phyloP scores from a whole-genome alignment of 306 rosid genomes.

The Spatholobus suberectus region DNA sequence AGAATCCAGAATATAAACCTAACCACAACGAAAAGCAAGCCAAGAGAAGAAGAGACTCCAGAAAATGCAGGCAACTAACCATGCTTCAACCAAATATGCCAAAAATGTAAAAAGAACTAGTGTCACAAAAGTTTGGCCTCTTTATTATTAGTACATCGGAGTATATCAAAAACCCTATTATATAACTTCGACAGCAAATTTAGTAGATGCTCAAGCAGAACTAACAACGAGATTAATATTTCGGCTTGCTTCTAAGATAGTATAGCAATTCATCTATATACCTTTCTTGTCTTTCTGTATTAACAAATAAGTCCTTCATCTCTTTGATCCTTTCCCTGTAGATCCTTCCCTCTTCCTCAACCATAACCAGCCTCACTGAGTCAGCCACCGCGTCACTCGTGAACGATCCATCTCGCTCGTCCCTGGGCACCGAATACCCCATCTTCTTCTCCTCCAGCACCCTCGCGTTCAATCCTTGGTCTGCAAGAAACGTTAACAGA shows the following conservation, averaged over 20 bases:
- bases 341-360: conserved; percentile 44
- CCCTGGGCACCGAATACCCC: conserved; percentile 43
- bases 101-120: too few species aligned
- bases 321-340: conserved; percentile 46
- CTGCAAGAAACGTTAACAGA: conserved; percentile 19
- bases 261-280: conserved; percentile 36
- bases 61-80: too few species aligned
- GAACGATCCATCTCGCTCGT: conserved; percentile 48
- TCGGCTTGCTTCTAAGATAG: not conserved
- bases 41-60: too few species aligned
- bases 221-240: not conserved
- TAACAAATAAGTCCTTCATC: conserved; percentile 41
- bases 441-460: conserved; percentile 48
- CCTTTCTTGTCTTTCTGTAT: not conserved
- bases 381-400: conserved; percentile 40
- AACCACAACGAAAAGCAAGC: too few species aligned
- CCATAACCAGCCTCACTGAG: conserved; percentile 41
- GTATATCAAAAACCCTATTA: too few species aligned
- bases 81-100: too few species aligned
- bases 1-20: too few species aligned
- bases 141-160: too few species aligned
- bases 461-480: conserved; percentile 44
- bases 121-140: too few species aligned
- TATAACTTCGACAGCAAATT: too few species aligned
- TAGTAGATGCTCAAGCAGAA: too few species aligned